Conservation (phyloP, 495 filamentous ascomycete species). For the Tuber aestivum region DNA sequence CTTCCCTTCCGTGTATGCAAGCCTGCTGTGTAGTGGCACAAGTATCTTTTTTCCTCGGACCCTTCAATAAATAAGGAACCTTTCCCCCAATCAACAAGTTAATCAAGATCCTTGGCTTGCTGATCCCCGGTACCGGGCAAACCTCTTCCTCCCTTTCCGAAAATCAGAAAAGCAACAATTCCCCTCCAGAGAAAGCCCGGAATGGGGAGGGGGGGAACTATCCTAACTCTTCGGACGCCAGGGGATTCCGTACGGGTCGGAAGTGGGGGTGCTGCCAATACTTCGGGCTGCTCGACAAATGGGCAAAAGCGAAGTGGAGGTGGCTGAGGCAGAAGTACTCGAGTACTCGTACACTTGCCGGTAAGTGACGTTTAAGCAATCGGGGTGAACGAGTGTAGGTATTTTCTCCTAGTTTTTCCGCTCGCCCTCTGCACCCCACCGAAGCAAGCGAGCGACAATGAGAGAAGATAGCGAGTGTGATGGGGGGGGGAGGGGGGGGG, state of each 20-base stretch:
- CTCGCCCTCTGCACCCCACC: not conserved
- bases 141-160: not conserved
- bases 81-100: not conserved
- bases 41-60: not conserved
- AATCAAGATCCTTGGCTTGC: not conserved
- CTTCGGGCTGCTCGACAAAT: not conserved
- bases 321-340: not conserved
- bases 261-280: not conserved
- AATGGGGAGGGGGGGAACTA: not conserved
- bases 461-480: not conserved
- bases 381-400: not conserved
- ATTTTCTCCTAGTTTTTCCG: not conserved
- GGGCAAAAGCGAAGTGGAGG: not conserved
- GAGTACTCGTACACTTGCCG: not conserved
- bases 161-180: not conserved
- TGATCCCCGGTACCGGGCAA: not conserved
- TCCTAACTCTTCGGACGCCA: not conserved
- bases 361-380: not conserved
- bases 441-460: not conserved
- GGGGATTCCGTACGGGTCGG: not conserved
- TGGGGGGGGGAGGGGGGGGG: too few species aligned
- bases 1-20: not conserved
- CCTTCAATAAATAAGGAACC: not conserved
- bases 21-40: not conserved
- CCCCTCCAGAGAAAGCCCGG: not conserved